Conservation (phyloP, 2,329 filamentous ascomycete genomes). For the Cladosporium sp. region DNA sequence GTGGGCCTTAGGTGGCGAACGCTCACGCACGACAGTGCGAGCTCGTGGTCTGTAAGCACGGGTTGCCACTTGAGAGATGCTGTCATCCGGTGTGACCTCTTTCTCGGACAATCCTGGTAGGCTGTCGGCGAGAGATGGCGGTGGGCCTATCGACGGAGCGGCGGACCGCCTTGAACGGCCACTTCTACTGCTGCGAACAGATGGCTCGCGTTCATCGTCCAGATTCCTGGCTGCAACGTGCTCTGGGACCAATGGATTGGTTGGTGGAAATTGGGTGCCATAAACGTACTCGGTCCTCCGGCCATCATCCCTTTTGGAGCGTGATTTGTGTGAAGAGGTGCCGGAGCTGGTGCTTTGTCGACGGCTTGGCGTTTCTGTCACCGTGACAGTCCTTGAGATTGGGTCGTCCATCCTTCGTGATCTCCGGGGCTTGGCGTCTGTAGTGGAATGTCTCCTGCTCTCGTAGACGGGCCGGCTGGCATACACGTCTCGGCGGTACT, state of each 20-base stretch:
- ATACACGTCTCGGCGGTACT: slow-evolving; percentile 36
- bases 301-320: slow-evolving; percentile 1
- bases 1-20: neutral
- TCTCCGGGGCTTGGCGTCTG: neutral
- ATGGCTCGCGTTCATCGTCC: slow-evolving; percentile 6
- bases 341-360: slow-evolving; percentile 8
- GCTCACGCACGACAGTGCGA: slow-evolving; percentile 4
- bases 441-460: neutral
- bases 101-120: slow-evolving; percentile 8
- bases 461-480: slow-evolving; percentile 28
- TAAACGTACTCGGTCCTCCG: slow-evolving; percentile 10
- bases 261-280: slow-evolving; percentile 5
- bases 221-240: slow-evolving; percentile 5
- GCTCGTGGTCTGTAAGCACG: slow-evolving; percentile 5
- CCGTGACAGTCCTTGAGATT: slow-evolving; percentile 10
- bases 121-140: slow-evolving; percentile 7
- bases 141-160: neutral
- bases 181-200: slow-evolving; percentile 5
- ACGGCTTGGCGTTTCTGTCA: slow-evolving; percentile 12
- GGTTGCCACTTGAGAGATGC: slow-evolving; percentile 26
- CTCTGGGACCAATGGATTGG: neutral
- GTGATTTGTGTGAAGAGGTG: slow-evolving; percentile 7
- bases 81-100: slow-evolving; percentile 30
- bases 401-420: slow-evolving; percentile 8
- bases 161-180: slow-evolving; percentile 10